These are phyloP conservation scores for Puccinia polysora DNA, from an alignment of 1,284 basidiomycete species.

Conservation along the genomic window DNA sequence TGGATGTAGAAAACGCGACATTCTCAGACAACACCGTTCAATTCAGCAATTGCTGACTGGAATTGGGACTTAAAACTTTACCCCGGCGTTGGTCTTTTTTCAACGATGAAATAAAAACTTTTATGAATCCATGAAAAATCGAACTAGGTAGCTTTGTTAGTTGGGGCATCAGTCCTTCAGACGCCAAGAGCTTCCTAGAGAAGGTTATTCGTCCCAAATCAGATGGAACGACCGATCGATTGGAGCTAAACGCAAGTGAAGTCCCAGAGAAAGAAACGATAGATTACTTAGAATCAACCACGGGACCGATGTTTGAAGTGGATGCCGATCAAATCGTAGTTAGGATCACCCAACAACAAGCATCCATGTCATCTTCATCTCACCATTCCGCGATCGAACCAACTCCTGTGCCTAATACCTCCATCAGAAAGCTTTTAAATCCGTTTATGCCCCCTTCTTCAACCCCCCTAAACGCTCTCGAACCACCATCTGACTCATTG, in stretches of 20 bases:
- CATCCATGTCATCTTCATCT: background rate
- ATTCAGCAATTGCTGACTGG: no score
- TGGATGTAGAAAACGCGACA: no score
- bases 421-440: constrained; percentile 18
- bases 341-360: background rate
- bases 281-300: constrained; percentile 24
- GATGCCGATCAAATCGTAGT: constrained; percentile 31
- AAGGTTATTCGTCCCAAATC: constrained; percentile 9
- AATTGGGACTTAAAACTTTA: no score
- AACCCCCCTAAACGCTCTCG: background rate
- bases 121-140: background rate
- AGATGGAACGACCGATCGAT: background rate
- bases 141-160: constrained; percentile 33
- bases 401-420: background rate
- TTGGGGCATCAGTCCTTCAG: constrained; percentile 27
- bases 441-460: constrained; percentile 13
- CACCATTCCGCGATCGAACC: background rate
- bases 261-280: constrained; percentile 28
- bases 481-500: background rate
- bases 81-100: no score
- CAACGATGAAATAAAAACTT: background rate
- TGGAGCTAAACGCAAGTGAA: constrained; percentile 21
- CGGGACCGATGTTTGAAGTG: constrained; percentile 29
- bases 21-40: no score
- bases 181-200: constrained; percentile 18